Percentiles rank a stretch among this genome's conserved stretches.
Conservation (phyloP, 2,329 filamentous ascomycete species). For the Myriangium duriaei region DNA sequence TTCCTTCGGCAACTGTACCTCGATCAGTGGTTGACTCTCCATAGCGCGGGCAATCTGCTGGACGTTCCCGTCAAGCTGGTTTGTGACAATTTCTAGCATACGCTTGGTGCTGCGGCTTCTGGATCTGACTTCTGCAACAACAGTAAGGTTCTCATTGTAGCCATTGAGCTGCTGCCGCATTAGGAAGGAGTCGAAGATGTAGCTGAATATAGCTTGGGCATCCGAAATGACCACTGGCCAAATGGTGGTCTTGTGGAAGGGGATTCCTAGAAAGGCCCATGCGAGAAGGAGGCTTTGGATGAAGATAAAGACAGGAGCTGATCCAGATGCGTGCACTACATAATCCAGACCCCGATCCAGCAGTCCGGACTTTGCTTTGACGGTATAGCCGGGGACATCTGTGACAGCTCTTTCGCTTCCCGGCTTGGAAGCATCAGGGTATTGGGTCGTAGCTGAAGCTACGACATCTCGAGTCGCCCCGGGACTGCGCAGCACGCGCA, state of each 20-base stretch:
- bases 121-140: constrained; percentile 6
- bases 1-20: neutral
- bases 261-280: constrained; percentile 22
- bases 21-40: neutral
- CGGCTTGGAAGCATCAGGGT: neutral
- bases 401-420: neutral
- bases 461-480: neutral
- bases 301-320: constrained; percentile 8
- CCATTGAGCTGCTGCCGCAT: constrained; percentile 17
- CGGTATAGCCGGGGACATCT: neutral
- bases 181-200: constrained; percentile 23
- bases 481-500: neutral
- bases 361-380: constrained; percentile 1
- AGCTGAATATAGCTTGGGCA: constrained; percentile 23
- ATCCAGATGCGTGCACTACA: constrained; percentile 10
- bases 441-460: neutral
- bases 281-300: constrained; percentile 13
- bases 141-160: constrained; percentile 7
- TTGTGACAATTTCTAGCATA: neutral
- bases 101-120: neutral
- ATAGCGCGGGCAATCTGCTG: neutral
- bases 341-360: constrained; percentile 11
- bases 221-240: constrained; percentile 24
- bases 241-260: constrained; percentile 14
- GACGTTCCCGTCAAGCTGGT: neutral